Base-by-base conservation (phyloP, 2,329 filamentous ascomycete genomes). In the Phialophora chinensis region DNA sequence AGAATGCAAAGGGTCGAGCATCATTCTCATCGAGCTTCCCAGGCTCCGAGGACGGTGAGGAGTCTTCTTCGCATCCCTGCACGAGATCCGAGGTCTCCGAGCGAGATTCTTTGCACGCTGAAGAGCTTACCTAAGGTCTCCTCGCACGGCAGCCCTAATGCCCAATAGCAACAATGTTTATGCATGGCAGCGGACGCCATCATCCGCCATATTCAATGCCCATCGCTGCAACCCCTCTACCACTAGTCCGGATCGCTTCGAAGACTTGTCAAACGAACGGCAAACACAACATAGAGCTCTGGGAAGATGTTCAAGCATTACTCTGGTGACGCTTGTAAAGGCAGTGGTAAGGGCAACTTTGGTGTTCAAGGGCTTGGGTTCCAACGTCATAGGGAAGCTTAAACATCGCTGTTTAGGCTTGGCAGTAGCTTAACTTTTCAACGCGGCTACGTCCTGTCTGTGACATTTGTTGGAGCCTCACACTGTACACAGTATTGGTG, bases 71-170 rank as follows among this genome's bases (percentile, higher is more conserved):
- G 6, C 14, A 3, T n/a, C 17, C 38, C 38, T 44, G 38, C 20
- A 52, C 49, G 10, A 27, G 8, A 52, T 29, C 49, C 49, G 49
- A 52, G 49, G 49, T 23, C 14, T 52, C 49, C 49, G 49, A 10
- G 10, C 7, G 25, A 27, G 25, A 17, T 52, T 29, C 25, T 52
- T 52, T 11, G 25, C 47, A 52, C 10, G 23, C 49, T 52, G 20
- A 12, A 52, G 49, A 29, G 25, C 49, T 52, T 52, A 52, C 20
- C 49, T 29, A 52, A 52, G 25, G 49, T 7, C 2, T 0, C n/a
- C 38, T 44, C 14, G 38, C 38, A 7, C n/a, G 38, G 38, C 17
- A 44, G 38, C 17, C 38, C 38, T 17, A 2, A 44, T 44, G 38
- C 8, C 38, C 38, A 44, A n/a, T 44, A 8, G 17, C 5, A 44